Conservation (phyloP, 768 basidiomycete species). For the Termitomyces sp. region DNA sequence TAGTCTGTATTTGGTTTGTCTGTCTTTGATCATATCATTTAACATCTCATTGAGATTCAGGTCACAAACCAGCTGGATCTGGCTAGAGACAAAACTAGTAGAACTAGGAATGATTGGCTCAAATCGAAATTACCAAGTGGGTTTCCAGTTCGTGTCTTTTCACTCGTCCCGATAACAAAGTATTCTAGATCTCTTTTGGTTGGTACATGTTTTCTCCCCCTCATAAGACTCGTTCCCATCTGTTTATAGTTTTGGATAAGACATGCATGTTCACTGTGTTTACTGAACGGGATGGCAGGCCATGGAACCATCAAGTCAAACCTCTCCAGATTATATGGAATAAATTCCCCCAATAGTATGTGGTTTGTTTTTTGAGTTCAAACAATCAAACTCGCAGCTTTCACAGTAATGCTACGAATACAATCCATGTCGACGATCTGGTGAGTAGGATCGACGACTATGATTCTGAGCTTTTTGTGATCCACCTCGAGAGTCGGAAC, state of each 20-base stretch:
- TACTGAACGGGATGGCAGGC: conserved; percentile 61
- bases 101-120: conserved; percentile 83
- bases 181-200: conserved; percentile 59
- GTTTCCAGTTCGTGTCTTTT: conserved; percentile 2
- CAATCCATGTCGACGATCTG: conserved; percentile 86
- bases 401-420: conserved; percentile 57
- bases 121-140: conserved; percentile 62
- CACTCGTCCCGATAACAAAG: neutral
- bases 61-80: conserved; percentile 86
- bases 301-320: conserved; percentile 79
- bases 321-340: conserved; percentile 85
- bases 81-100: conserved; percentile 83
- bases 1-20: conserved; percentile 76
- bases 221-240: conserved; percentile 3
- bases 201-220: conserved; percentile 3
- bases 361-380: neutral
- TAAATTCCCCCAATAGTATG: conserved; percentile 75
- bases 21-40: too few species aligned
- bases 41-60: conserved; percentile 26
- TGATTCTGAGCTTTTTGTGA: neutral
- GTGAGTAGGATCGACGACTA: conserved; percentile 26
- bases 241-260: conserved; percentile 65
- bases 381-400: neutral
- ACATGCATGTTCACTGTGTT: conserved; percentile 88
- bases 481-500: conserved; percentile 54